Base-by-base conservation (phyloP, 208 protist genomes). In the Trypanosoma grayi region DNA sequence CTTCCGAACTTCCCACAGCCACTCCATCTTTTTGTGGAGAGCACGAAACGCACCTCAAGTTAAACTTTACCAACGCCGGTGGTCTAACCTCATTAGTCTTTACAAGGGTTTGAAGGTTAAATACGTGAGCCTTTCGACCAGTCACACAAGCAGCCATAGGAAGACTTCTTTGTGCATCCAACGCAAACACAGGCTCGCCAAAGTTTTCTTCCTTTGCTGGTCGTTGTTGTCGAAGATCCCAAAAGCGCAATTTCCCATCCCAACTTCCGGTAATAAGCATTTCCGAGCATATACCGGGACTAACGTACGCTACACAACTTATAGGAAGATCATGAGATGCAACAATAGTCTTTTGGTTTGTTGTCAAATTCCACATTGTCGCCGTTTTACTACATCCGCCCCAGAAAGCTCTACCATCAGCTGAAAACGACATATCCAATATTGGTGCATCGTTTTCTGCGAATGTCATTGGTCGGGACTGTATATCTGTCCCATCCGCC, bases 181-280 rank as follows among this genome's bases (percentile, higher is more conserved):
- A 74, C 0, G 66, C 75, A 62, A 91, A 88, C 34, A 92, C 72
- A 18, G 88, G 88, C 20, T 87, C 81, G 3, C 79, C 81, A 18
- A 91, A 50, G 41, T 83, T 78, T 51, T 91, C 73, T 41, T 90
- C 80, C 58, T 85, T 85, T 10, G 78, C 64, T 40, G 73, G 80
- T 45, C 66, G 71, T 45, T 50, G 78, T 62, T 87, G 79, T 16
- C 83, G 71, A 18, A 90, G 65, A 66, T 95, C 89, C 89, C 89
- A 95, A 72, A 86, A 90, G 6, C 83, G 79, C 54, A 95, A 30
- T 51, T 83, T 92, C 2, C 86, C 85, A 53, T 95, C 89, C 85
- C 86, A 93, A 61, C 89, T 90, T 14, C 81, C 83, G 4, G 86
- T 92, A 30, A 95, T 66, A 20, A 95, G 70, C 58, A 90, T 58